Evolutionary conservation across 352 stramenopile species (phyloP), one percentile per base, ranked within the genome.

Genomic region (Pythium utonaiense): DNA sequence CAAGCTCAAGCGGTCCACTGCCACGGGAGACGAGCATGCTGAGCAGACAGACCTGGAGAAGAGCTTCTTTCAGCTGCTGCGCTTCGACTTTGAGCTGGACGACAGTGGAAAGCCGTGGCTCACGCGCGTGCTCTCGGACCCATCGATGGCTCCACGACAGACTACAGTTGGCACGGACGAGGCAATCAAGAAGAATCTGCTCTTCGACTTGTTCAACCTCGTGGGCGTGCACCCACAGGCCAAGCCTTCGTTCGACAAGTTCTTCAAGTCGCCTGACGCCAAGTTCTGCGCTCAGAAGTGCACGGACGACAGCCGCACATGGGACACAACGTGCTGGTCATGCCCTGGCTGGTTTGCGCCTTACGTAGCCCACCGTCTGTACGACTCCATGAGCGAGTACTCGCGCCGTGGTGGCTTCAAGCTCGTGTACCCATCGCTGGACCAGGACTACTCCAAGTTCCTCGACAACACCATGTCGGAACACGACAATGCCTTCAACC

Each of bases 81-180:
- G 93, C 22, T 91, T 98, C 60, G 95, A 99, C 62, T 93, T 99
- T 48, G 93, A 99, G 73, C 70, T 99, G 22, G 95, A 99, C 60
- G 75, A 91, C 66, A 78, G 71, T 27, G 78, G 96, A 16, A 98
- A 98, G 61, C 95, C 96, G n/a, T 98, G 89, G 82, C 82, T 99
- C 30, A 94, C 98, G 58, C 89, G 98, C 44, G 71, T 87, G 14
- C 70, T 78, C 51, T 78, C 78, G 22, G 86, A 89, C 48, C 85
- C 85, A 40, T 88, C 75, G 19, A 75, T 93, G 41, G 60, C 68
- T 12, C 69, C 77, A 0, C 67, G 71, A 16, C 61, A 74, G 52
- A 83, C 81, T 28, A 60, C 74, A 1, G 72, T 91, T 47, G 80
- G 73, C 41, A 86, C 80, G 5, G 85, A 95, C 40, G 81, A 83